phyloP scores from a whole-genome alignment of 257 asterid genomes.

The Solanum stenotomum region DNA sequence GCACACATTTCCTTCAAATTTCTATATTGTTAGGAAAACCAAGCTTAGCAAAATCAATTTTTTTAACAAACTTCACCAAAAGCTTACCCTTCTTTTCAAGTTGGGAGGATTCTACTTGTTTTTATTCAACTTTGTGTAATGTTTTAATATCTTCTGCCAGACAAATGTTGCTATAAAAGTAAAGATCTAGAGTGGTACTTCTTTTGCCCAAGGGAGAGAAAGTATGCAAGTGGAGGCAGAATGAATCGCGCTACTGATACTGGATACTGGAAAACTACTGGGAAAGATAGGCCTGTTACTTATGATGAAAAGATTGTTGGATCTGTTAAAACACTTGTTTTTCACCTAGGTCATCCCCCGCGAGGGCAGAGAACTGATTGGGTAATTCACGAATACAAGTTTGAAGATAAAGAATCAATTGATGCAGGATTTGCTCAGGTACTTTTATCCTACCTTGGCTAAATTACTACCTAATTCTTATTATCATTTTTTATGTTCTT shows the following conservation, averaged over 20 bases:
- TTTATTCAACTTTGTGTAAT: background rate
- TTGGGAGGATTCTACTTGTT: background rate
- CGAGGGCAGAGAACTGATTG: conserved; percentile 73
- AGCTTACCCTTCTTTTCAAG: background rate
- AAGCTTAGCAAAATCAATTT: no score
- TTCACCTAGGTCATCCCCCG: conserved; percentile 70
- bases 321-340: conserved; percentile 64
- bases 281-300: conserved; percentile 45
- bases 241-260: conserved; percentile 74
- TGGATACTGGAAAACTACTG: conserved; percentile 91
- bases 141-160: conserved; percentile 17
- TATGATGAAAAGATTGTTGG: conserved; percentile 39
- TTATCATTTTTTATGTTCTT: background rate
- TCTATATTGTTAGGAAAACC: background rate
- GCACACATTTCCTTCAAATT: background rate
- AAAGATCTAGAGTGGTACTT: conserved; percentile 88
- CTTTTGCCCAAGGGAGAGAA: conserved; percentile 82
- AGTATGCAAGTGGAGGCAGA: conserved; percentile 65
- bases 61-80: background rate
- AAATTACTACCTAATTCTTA: background rate
- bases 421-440: conserved; percentile 56
- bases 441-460: background rate
- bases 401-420: conserved; percentile 39
- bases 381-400: conserved; percentile 66
- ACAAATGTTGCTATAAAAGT: conserved; percentile 52